Evolutionary conservation across 768 basidiomycete genomes (phyloP).

Genomic region (Amanita rubescens): DNA sequence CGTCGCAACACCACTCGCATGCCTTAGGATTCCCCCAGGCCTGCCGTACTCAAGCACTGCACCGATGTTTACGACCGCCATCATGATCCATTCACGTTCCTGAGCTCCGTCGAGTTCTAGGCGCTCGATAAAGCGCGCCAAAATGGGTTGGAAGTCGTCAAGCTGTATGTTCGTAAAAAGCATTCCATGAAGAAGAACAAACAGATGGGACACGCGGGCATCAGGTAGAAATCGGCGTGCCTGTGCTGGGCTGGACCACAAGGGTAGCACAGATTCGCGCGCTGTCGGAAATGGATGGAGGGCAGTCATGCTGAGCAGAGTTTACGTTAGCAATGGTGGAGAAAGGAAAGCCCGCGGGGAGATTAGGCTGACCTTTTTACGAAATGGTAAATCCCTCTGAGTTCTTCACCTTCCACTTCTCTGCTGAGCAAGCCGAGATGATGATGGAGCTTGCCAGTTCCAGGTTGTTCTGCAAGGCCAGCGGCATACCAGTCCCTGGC

Average conservation of each 20-base stretch:
- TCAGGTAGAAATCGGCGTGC: constrained; percentile 71
- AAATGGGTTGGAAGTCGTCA: constrained; percentile 79
- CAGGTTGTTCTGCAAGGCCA: constrained; percentile 84
- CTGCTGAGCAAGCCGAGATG: constrained; percentile 84
- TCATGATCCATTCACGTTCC: constrained; percentile 93
- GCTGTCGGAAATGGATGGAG: constrained; percentile 83
- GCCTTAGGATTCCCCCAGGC: constrained; percentile 60
- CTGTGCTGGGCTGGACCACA: constrained; percentile 80
- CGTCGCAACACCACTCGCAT: constrained; percentile 44
- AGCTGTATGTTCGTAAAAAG: constrained; percentile 93
- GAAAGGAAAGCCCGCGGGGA: constrained; percentile 1
- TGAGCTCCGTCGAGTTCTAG: constrained; percentile 75
- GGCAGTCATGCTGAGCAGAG: constrained; percentile 68
- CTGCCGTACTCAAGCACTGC: constrained; percentile 86
- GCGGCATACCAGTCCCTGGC: constrained; percentile 91
- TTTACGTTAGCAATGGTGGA: background rate
- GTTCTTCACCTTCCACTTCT: constrained; percentile 76
- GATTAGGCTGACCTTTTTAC: constrained; percentile 71
- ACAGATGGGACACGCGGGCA: constrained; percentile 66
- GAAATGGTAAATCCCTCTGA: constrained; percentile 88
- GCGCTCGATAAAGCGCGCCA: constrained; percentile 82
- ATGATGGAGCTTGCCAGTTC: constrained; percentile 92
- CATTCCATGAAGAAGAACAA: constrained; percentile 93
- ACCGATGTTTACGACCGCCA: constrained; percentile 80
- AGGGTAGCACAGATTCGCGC: constrained; percentile 79